These are phyloP conservation scores for Geotrichum reessii DNA, from an alignment of 1,139 yeast species.

Conservation along the genomic window DNA sequence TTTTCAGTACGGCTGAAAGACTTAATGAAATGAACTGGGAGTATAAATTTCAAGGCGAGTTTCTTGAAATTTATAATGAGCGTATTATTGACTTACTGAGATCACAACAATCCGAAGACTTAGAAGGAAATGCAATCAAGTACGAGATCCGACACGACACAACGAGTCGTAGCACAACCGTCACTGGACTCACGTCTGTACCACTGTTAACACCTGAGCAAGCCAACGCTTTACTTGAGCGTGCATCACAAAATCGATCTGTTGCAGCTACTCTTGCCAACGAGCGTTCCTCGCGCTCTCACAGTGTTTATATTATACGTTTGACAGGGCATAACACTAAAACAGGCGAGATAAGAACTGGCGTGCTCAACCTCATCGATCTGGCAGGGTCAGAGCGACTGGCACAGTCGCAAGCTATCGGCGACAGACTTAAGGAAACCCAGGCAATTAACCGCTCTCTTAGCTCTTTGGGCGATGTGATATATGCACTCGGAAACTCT, in stretches of 20 bases:
- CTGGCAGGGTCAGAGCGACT: slow-evolving; percentile 87
- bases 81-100: slow-evolving; percentile 60
- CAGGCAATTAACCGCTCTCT: slow-evolving; percentile 85
- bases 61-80: slow-evolving; percentile 87
- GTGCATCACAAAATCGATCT: slow-evolving; percentile 52
- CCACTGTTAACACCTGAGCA: slow-evolving; percentile 45
- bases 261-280: slow-evolving; percentile 82
- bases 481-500: slow-evolving; percentile 53
- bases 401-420: slow-evolving; percentile 56
- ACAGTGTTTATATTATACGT: slow-evolving; percentile 66
- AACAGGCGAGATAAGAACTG: slow-evolving; percentile 50
- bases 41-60: slow-evolving; percentile 64
- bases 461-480: slow-evolving; percentile 86
- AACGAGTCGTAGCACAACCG: slow-evolving; percentile 45
- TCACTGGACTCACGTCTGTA: slow-evolving; percentile 55
- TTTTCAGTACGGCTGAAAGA: slow-evolving; percentile 54
- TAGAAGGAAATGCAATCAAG: slow-evolving; percentile 33
- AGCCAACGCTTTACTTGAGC: slow-evolving; percentile 48
- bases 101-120: slow-evolving; percentile 25
- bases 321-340: slow-evolving; percentile 50
- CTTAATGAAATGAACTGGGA: slow-evolving; percentile 58
- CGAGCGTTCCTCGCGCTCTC: slow-evolving; percentile 68
- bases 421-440: slow-evolving; percentile 78
- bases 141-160: slow-evolving; percentile 75
- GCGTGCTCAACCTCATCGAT: slow-evolving; percentile 70